A percentile compares a stretch with the other conserved stretches of the same genome.
Evolutionary conservation across 2,329 filamentous ascomycete genomes (phyloP).

Genomic region (Lecanoromycetidae sp.): DNA sequence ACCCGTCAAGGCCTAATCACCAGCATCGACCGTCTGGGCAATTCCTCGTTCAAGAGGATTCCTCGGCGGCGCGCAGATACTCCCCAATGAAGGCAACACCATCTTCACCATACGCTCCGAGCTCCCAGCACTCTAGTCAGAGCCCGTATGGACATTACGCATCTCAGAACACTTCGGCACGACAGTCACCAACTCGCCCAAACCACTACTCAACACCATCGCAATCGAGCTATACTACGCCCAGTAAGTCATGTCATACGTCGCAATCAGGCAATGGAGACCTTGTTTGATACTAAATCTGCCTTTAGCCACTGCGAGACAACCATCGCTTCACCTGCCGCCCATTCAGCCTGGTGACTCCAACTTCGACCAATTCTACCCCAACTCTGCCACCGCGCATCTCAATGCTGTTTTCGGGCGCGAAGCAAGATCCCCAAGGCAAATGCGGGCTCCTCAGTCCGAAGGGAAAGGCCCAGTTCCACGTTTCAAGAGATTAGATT

Average conservation of each 20-base stretch:
- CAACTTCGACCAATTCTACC: constrained; percentile 57
- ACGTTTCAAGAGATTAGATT: constrained; percentile 70
- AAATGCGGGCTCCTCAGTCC: constrained; percentile 34
- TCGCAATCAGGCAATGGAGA: background rate
- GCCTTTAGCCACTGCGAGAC: constrained; percentile 27
- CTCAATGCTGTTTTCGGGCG: constrained; percentile 55
- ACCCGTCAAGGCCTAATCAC: constrained; percentile 66
- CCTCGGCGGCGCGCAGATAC: constrained; percentile 77
- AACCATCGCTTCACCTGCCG: constrained; percentile 55
- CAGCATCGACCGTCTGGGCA: constrained; percentile 66
- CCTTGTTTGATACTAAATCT: constrained; percentile 19
- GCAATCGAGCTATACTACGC: constrained; percentile 47
- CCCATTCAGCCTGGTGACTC: constrained; percentile 59
- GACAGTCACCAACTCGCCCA: constrained; percentile 68
- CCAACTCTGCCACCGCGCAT: constrained; percentile 55
- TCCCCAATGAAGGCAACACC: constrained; percentile 91
- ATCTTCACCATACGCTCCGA: constrained; percentile 62
- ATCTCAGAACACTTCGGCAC: constrained; percentile 42
- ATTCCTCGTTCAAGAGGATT: constrained; percentile 60
- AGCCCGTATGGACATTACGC: constrained; percentile 41
- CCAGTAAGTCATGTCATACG: constrained; percentile 32
- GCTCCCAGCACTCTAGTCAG: constrained; percentile 40
- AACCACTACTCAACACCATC: constrained; percentile 45
- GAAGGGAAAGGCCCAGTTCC: constrained; percentile 60
- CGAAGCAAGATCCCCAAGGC: constrained; percentile 39